Percentiles rank a stretch among this genome's conserved stretches.
phyloP scores from a whole-genome alignment of 257 asterid species.

The Przewalskia tangutica region DNA sequence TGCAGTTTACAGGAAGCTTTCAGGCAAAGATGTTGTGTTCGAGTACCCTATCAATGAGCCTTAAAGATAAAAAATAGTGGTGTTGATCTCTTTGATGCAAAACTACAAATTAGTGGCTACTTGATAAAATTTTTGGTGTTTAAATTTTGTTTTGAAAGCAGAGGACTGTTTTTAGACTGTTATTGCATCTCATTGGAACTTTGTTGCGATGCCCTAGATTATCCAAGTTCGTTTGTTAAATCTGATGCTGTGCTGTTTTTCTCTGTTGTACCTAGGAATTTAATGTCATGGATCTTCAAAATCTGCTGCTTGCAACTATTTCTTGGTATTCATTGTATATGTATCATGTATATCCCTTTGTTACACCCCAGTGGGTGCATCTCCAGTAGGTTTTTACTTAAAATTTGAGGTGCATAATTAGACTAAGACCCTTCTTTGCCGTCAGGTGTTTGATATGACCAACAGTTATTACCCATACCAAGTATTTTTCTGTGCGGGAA shows the following conservation, averaged over 20 bases:
- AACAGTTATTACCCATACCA: no score
- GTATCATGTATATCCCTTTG: background rate
- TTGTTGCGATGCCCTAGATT: background rate
- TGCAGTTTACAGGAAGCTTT: conserved; percentile 39
- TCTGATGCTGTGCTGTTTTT: background rate
- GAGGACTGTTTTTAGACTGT: background rate
- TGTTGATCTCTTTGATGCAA: background rate
- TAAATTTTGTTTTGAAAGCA: background rate
- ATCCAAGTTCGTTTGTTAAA: background rate
- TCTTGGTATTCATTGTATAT: background rate
- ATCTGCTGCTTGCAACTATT: background rate
- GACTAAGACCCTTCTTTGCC: no score
- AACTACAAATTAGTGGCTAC: background rate
- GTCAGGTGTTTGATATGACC: no score
- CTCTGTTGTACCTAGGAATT: background rate
- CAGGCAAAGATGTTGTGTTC: conserved; percentile 41
- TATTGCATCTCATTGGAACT: background rate
- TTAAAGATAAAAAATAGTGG: conserved; percentile 3
- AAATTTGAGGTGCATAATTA: background rate
- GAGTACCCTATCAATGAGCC: conserved; percentile 32
- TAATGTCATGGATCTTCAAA: background rate
- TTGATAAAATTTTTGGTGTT: background rate
- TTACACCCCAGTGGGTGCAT: background rate
- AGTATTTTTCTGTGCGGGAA: no score
- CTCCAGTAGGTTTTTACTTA: background rate